Conservation (phyloP, 1,284 basidiomycete species). For the Rhodotorula mucilaginosa region DNA sequence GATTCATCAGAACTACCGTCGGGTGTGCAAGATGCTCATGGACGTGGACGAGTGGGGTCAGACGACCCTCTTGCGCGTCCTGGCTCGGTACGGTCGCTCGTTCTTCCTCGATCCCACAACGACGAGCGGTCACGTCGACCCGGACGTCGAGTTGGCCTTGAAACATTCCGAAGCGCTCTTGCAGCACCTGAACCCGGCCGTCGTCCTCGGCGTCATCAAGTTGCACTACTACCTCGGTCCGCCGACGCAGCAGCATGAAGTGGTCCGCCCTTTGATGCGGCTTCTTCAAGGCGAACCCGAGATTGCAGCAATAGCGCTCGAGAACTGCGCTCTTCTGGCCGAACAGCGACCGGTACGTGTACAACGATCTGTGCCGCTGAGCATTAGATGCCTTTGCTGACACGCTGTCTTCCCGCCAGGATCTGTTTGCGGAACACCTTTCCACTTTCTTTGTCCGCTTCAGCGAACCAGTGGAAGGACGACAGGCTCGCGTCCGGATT, state of each 20-base stretch:
- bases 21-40: conserved; percentile 75
- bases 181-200: conserved; percentile 80
- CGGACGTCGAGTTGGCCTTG: conserved; percentile 68
- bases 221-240: conserved; percentile 72
- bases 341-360: conserved; percentile 54
- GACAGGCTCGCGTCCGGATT: conserved; percentile 66
- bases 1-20: conserved; percentile 82
- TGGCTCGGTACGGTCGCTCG: conserved; percentile 75
- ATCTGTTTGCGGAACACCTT: conserved; percentile 62
- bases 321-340: conserved; percentile 66
- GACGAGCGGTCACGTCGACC: conserved; percentile 59
- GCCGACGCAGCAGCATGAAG: conserved; percentile 57
- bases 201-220: conserved; percentile 69
- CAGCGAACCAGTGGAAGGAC: conserved; percentile 50
- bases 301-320: conserved; percentile 68
- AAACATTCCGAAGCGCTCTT: conserved; percentile 70
- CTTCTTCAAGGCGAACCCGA: conserved; percentile 61
- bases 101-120: conserved; percentile 73
- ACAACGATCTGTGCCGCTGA: not conserved
- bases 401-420: conserved; percentile 47
- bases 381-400: not conserved
- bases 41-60: conserved; percentile 98
- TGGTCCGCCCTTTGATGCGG: conserved; percentile 66
- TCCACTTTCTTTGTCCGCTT: conserved; percentile 66
- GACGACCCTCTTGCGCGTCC: conserved; percentile 70